Evolutionary conservation across 2,329 filamentous ascomycete genomes (phyloP).

Genomic region (Corniculantispora saksenae): DNA sequence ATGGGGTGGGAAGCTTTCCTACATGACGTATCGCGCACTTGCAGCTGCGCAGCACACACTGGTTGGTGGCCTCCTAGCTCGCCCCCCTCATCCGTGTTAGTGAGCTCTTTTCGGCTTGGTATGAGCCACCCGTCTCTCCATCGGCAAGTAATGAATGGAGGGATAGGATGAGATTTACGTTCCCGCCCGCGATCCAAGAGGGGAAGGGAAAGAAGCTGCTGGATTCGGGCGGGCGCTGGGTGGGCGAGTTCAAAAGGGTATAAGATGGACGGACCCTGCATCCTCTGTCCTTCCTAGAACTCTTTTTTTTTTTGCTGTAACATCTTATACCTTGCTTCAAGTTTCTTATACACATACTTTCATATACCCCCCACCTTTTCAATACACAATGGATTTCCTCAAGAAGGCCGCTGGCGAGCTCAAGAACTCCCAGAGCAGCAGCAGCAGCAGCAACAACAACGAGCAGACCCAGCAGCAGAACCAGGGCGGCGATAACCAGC

Average conservation of each 20-base stretch:
- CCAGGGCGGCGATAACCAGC: slow-evolving; percentile 7
- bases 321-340: background rate
- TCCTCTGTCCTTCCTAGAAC: background rate
- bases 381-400: slow-evolving; percentile 40
- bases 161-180: slow-evolving; percentile 8
- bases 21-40: slow-evolving; percentile 17
- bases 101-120: slow-evolving; percentile 1
- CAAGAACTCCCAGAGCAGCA: no score
- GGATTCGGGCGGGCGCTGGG: background rate
- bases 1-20: background rate
- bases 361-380: background rate
- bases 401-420: slow-evolving; percentile 34
- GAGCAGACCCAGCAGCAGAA: slow-evolving; percentile 17
- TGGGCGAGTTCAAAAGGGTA: slow-evolving; percentile 16
- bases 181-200: slow-evolving; percentile 4
- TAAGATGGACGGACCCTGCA: slow-evolving; percentile 23
- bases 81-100: background rate
- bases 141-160: background rate
- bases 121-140: background rate
- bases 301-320: background rate
- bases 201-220: slow-evolving; percentile 17
- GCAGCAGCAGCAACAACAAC: slow-evolving; percentile 16
- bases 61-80: slow-evolving; percentile 3
- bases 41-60: background rate
- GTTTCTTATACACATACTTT: background rate